A percentile compares a stretch with the other conserved stretches of the same genome.
Evolutionary conservation across 192 early-diverging fungal genomes (phyloP).

Genomic region (Coemansia brasiliensis): DNA sequence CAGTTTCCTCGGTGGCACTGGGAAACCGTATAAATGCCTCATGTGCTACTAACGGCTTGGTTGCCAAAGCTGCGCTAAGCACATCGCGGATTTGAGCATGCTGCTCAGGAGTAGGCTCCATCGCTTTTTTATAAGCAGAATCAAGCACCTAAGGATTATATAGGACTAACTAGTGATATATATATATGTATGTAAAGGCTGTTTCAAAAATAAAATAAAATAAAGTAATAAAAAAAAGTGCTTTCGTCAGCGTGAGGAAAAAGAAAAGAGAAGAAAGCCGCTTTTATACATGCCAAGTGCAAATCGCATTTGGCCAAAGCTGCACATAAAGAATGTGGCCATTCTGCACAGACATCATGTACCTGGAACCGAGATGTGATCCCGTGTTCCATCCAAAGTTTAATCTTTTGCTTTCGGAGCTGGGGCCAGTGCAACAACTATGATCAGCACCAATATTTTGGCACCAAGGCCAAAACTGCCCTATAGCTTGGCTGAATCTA

Average conservation of each 20-base stretch:
- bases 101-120: conserved; percentile 47
- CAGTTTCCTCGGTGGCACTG: conserved; percentile 28
- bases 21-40: conserved; percentile 45
- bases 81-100: conserved; percentile 43
- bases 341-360: background rate
- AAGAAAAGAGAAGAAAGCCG: background rate
- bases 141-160: too few species aligned
- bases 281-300: conserved; percentile 4
- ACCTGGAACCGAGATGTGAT: conserved; percentile 4
- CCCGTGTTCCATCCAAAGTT: background rate
- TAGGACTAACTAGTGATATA: too few species aligned
- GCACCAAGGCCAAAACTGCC: background rate
- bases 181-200: too few species aligned
- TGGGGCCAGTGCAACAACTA: too few species aligned
- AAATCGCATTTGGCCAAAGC: conserved; percentile 7
- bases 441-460: too few species aligned
- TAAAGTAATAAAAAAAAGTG: conserved; percentile 5
- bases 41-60: conserved; percentile 45
- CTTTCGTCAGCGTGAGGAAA: conserved; percentile 10
- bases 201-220: background rate
- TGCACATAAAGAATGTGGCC: background rate
- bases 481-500: background rate
- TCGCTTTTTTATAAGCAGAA: background rate
- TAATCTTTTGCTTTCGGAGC: background rate
- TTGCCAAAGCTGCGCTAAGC: conserved; percentile 40